These are phyloP conservation scores for Orbilia blumenaviensis DNA, from an alignment of 2,329 filamentous ascomycete genomes.

Conservation along the genomic window DNA sequence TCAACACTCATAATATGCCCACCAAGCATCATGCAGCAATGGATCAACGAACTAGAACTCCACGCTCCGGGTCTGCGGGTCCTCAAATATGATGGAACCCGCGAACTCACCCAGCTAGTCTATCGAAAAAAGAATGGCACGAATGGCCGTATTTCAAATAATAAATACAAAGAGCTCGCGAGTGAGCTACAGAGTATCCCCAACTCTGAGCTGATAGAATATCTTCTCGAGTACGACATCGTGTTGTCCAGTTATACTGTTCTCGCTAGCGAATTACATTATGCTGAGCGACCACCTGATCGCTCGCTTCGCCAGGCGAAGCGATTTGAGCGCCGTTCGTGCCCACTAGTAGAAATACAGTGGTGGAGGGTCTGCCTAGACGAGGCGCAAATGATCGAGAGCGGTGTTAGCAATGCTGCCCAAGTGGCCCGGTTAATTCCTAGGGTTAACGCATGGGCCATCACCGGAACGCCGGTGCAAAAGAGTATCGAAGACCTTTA, in stretches of 20 bases:
- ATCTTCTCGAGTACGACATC: slow-evolving; percentile 67
- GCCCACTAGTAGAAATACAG: slow-evolving; percentile 79
- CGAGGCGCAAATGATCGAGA: slow-evolving; percentile 93
- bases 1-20: slow-evolving; percentile 70
- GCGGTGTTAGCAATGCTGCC: slow-evolving; percentile 83
- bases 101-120: slow-evolving; percentile 31
- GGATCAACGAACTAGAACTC: slow-evolving; percentile 69
- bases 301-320: slow-evolving; percentile 71
- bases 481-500: slow-evolving; percentile 69
- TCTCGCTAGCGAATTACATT: slow-evolving; percentile 82
- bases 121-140: slow-evolving; percentile 55
- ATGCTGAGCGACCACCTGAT: slow-evolving; percentile 74
- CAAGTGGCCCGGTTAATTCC: slow-evolving; percentile 81
- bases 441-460: slow-evolving; percentile 86
- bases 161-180: slow-evolving; percentile 53
- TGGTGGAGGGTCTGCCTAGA: slow-evolving; percentile 88
- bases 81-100: slow-evolving; percentile 67
- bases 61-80: slow-evolving; percentile 70
- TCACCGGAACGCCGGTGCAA: slow-evolving; percentile 88
- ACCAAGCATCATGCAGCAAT: slow-evolving; percentile 67
- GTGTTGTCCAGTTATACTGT: slow-evolving; percentile 74
- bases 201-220: slow-evolving; percentile 62
- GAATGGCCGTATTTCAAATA: slow-evolving; percentile 57
- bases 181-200: slow-evolving; percentile 57
- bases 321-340: slow-evolving; percentile 73